phyloP scores from a whole-genome alignment of 352 stramenopile genomes.

The Phytophthora boehmeriae region DNA sequence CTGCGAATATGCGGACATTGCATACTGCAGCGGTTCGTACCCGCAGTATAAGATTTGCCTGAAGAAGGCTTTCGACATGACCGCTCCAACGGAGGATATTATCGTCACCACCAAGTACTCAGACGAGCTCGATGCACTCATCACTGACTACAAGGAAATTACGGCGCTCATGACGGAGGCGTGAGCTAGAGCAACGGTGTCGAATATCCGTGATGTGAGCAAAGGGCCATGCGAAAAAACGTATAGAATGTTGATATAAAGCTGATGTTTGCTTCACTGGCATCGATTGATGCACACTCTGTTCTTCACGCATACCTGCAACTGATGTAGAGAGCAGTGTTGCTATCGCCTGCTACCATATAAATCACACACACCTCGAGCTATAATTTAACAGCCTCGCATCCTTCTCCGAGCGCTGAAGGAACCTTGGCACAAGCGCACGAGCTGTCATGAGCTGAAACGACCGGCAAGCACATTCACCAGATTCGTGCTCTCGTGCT shows the following conservation, averaged over 20 bases:
- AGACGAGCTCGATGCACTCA: conserved; percentile 64
- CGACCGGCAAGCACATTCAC: conserved; percentile 80
- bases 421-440: background rate
- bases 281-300: conserved; percentile 5
- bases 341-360: conserved; percentile 2
- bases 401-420: background rate
- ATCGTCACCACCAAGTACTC: conserved; percentile 73
- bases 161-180: conserved; percentile 67
- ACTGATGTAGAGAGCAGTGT: background rate
- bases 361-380: conserved; percentile 3
- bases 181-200: conserved; percentile 15
- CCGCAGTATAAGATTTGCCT: conserved; percentile 77
- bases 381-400: conserved; percentile 31
- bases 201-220: background rate
- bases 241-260: conserved; percentile 40
- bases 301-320: conserved; percentile 3
- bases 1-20: conserved; percentile 71
- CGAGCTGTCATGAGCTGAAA: conserved; percentile 42
- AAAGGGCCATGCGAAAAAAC: conserved; percentile 12
- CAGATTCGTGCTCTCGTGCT: conserved; percentile 76
- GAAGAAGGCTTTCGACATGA: conserved; percentile 43
- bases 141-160: conserved; percentile 82
- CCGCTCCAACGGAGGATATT: conserved; percentile 54
- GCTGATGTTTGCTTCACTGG: background rate
- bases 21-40: conserved; percentile 57